Evolutionary conservation across 2,329 filamentous ascomycete species (phyloP).

Genomic region (Colletotrichum sp.): DNA sequence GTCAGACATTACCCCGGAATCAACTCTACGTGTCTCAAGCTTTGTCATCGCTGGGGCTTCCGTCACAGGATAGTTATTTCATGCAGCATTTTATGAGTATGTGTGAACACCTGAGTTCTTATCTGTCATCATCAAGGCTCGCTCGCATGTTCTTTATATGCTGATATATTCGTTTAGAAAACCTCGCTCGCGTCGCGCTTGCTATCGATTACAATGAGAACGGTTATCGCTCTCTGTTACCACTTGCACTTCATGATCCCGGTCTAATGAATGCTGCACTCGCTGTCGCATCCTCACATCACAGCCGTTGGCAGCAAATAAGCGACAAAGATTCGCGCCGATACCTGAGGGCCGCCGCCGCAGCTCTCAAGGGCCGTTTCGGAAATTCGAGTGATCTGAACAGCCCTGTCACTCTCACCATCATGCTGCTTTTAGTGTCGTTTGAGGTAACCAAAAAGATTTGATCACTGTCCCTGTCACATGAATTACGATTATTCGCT

Average conservation of each 20-base stretch:
- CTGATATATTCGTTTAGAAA: not conserved
- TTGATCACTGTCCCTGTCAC: not conserved
- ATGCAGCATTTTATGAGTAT: not conserved
- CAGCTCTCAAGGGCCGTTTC: not conserved
- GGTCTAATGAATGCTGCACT: not conserved
- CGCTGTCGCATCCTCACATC: not conserved
- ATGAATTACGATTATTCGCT: not conserved
- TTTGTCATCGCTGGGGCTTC: not conserved
- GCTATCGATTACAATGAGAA: not conserved
- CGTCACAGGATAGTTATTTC: not conserved
- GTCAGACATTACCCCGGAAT: not conserved
- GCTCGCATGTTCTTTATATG: not conserved
- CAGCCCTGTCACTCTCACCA: not conserved
- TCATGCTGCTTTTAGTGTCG: not conserved
- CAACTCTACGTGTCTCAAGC: not conserved
- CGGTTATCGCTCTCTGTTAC: not conserved
- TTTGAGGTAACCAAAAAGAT: not conserved
- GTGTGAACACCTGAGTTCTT: not conserved
- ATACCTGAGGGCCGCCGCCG: not conserved
- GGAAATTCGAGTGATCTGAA: not conserved
- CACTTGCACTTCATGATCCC: not conserved
- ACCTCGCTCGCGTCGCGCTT: not conserved
- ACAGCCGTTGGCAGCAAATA: not conserved
- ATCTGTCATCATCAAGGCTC: not conserved
- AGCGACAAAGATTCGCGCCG: not conserved